A percentile compares a stretch with the other conserved stretches of the same genome.
Evolutionary conservation across 306 rosid genomes (phyloP).

Genomic region (Acacia acuminata): DNA sequence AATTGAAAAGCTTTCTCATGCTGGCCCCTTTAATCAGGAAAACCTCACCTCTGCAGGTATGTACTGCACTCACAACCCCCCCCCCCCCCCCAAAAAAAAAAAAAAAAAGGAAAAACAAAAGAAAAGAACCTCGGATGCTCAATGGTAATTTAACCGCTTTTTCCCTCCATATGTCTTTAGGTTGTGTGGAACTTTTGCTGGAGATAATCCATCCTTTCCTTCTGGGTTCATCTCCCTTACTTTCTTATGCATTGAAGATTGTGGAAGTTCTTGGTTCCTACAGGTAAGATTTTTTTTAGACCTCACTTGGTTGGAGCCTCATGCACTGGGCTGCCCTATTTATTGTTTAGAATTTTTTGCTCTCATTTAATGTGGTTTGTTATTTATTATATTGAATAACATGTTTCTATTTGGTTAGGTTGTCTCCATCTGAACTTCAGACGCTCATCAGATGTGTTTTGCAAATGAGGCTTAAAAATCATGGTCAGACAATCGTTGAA

Average conservation of each 20-base stretch:
- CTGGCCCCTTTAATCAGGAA: constrained; percentile 89
- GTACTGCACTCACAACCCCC: constrained; percentile 24
- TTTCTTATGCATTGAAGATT: constrained; percentile 64
- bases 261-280: constrained; percentile 91
- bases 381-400: constrained; percentile 25
- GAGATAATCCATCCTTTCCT: constrained; percentile 69
- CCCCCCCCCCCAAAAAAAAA: background rate
- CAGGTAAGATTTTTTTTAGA: constrained; percentile 54
- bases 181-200: constrained; percentile 80
- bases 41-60: constrained; percentile 86
- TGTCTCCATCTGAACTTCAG: constrained; percentile 83
- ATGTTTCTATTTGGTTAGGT: constrained; percentile 61
- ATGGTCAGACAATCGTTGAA: constrained; percentile 79
- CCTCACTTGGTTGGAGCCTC: too few species aligned
- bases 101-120: too few species aligned
- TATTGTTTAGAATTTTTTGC: constrained; percentile 16
- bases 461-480: constrained; percentile 77
- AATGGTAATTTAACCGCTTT: constrained; percentile 19
- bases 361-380: constrained; percentile 22
- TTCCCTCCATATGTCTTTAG: constrained; percentile 39
- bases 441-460: constrained; percentile 76
- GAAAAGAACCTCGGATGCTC: constrained; percentile 4
- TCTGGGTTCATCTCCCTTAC: constrained; percentile 65
- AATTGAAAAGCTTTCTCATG: constrained; percentile 77
- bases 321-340: background rate